These are phyloP conservation scores for Citrus cavaleriei DNA, from an alignment of 345 rosid species.

Conservation along the genomic window DNA sequence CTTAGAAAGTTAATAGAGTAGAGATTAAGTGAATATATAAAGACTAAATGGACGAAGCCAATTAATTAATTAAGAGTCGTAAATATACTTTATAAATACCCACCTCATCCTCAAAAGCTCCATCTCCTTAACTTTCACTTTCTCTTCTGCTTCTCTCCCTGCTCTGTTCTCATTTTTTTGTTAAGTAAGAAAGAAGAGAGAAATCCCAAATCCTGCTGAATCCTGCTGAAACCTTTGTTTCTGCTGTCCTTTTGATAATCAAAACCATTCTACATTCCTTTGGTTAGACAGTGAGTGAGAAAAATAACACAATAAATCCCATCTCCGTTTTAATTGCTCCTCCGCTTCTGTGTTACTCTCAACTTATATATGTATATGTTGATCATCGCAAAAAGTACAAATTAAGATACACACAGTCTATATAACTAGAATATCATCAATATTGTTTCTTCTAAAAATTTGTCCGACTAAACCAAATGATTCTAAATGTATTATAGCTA, in stretches of 20 bases:
- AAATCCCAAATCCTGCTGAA: constrained; percentile 8
- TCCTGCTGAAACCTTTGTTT: constrained; percentile 8
- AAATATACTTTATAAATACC: constrained; percentile 38
- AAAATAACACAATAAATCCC: constrained; percentile 26
- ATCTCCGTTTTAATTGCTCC: constrained; percentile 29
- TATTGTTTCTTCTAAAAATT: not conserved
- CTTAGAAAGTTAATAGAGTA: not conserved
- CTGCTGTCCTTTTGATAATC: constrained; percentile 2
- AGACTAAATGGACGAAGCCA: not conserved
- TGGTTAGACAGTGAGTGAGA: constrained; percentile 28
- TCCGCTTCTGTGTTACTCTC: constrained; percentile 32
- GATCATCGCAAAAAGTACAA: not conserved
- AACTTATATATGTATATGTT: not conserved
- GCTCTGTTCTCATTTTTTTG: constrained; percentile 16
- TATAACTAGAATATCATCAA: not conserved
- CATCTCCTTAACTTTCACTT: constrained; percentile 31
- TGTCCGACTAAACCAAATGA: not conserved
- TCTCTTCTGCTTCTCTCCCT: constrained; percentile 40
- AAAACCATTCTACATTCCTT: not conserved
- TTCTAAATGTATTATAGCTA: too few species aligned
- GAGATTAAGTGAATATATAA: not conserved
- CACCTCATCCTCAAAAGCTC: constrained; percentile 9
- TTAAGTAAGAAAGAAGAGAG: constrained; percentile 21
- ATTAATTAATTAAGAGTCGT: not conserved
- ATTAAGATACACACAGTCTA: not conserved